Evolutionary conservation across 129 eudicot species (phyloP), one percentile per base, ranked within the genome.

Genomic region (Silybum marianum): DNA sequence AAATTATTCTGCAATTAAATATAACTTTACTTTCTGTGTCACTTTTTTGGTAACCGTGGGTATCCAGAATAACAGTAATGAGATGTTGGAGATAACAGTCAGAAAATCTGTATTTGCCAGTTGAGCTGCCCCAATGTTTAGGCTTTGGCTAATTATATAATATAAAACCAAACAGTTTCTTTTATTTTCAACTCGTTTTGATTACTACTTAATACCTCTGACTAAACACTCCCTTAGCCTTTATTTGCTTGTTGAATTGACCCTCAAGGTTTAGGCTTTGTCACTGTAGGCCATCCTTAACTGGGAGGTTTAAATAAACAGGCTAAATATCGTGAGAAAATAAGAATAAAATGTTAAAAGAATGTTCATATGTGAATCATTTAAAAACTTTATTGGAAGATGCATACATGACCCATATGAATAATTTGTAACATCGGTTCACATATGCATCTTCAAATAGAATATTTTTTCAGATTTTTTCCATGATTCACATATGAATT

Each of bases 1-100:
- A 19, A 46, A 73, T 75, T 80, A 10, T 51, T 69, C 32, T 74
- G 63, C 32, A 48, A 63, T 51, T 76, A 75, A 60, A 36, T 66
- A 58, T 58, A 32, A 69, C 40, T 84, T 54, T 72, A 73, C 77
- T 73, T 73, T 44, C 10, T 32, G 8, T 42, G 4, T 44, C 18
- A 1, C 0, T 11, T 13, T 44, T 3, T 48, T 14, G 19, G 60
- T 48, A 48, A 48, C 18, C 60, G 1, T 48, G 5, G 60, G 60
- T 48, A 48, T 48, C 60, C 19, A 3, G 19, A n/a, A 51, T 51
- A 51, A 51, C 21, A 14, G 21, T 16, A 51, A 51, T 4, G 22
- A 16, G 5, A 13, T 4, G 7, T 6, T 13, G 6, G 3, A 48
- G 60, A 48, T 48, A 48, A 48, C 7, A 48, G 19, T 3, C n/a